phyloP scores from a whole-genome alignment of 768 basidiomycete species.

The Tylopilus vinaceipallidus region DNA sequence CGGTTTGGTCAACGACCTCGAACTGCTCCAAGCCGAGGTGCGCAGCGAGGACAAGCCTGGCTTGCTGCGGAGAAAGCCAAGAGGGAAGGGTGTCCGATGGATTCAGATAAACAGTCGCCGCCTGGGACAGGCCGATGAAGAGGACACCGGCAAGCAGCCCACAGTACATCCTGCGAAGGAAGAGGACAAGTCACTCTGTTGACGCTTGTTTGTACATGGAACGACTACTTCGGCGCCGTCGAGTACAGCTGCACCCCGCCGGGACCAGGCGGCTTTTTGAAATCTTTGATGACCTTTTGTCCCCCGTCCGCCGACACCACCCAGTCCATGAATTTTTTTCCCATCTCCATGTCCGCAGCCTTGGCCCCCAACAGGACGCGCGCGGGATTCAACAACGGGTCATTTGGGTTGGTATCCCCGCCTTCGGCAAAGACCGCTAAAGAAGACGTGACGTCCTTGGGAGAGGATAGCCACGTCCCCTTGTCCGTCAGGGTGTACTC shows the following conservation, averaged over 20 bases:
- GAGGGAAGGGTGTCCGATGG: constrained; percentile 41
- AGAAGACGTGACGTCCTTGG: constrained; percentile 26
- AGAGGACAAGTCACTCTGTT: background rate
- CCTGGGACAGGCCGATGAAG: constrained; percentile 40
- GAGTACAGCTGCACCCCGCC: constrained; percentile 33
- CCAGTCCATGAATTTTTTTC: constrained; percentile 45
- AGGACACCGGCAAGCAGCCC: constrained; percentile 25
- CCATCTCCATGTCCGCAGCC: constrained; percentile 30
- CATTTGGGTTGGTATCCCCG: constrained; percentile 34
- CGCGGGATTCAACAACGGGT: constrained; percentile 49
- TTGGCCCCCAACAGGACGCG: constrained; percentile 39
- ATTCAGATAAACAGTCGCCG: constrained; percentile 59
- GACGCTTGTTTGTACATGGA: no score
- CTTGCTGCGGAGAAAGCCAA: constrained; percentile 48
- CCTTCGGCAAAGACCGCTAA: constrained; percentile 44
- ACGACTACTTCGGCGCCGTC: constrained; percentile 19
- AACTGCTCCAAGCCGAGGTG: constrained; percentile 73
- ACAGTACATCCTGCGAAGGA: constrained; percentile 15
- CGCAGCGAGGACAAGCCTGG: constrained; percentile 58
- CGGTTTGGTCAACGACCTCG: constrained; percentile 44
- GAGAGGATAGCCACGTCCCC: constrained; percentile 48
- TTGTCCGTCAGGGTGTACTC: constrained; percentile 57
- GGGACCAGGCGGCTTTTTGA: constrained; percentile 27
- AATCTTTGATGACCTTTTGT: constrained; percentile 40
- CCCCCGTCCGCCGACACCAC: constrained; percentile 40